Percentiles rank a stretch among this genome's conserved stretches.
phyloP scores from a whole-genome alignment of 306 rosid genomes.

The Phaseolus lunatus region DNA sequence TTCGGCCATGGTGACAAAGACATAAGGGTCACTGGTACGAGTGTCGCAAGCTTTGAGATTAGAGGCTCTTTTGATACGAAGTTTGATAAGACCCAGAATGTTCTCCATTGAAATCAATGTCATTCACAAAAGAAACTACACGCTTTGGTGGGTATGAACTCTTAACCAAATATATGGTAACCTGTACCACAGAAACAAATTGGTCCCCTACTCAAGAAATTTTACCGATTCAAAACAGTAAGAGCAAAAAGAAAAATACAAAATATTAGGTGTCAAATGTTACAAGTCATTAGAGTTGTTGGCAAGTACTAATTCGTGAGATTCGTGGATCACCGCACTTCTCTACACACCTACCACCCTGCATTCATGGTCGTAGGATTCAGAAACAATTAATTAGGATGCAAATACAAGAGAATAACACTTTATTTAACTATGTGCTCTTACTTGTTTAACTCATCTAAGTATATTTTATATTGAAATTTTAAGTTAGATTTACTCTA shows the following conservation, averaged over 20 bases:
- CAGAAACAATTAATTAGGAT: too few species aligned
- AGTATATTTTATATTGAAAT: too few species aligned
- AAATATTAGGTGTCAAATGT: neutral
- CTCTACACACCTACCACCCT: neutral
- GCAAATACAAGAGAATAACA: too few species aligned
- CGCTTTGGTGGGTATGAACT: too few species aligned
- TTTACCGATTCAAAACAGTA: slow-evolving; percentile 9
- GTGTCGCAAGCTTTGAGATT: slow-evolving; percentile 70
- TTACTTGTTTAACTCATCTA: too few species aligned
- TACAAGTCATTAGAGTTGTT: neutral
- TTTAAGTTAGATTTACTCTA: too few species aligned
- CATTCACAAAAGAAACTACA: neutral
- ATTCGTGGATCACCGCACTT: slow-evolving; percentile 13
- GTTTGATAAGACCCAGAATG: slow-evolving; percentile 68
- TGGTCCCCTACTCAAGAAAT: neutral
- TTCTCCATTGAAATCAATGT: slow-evolving; percentile 50
- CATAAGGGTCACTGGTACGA: slow-evolving; percentile 78
- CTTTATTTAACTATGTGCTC: too few species aligned
- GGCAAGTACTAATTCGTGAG: neutral
- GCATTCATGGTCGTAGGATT: neutral
- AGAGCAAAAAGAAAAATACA: neutral
- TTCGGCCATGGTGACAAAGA: slow-evolving; percentile 58
- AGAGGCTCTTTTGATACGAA: slow-evolving; percentile 69
- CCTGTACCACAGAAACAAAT: neutral
- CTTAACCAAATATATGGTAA: neutral